Evolutionary conservation across 345 rosid species (phyloP).

Genomic region (Eucalyptus brandiana): DNA sequence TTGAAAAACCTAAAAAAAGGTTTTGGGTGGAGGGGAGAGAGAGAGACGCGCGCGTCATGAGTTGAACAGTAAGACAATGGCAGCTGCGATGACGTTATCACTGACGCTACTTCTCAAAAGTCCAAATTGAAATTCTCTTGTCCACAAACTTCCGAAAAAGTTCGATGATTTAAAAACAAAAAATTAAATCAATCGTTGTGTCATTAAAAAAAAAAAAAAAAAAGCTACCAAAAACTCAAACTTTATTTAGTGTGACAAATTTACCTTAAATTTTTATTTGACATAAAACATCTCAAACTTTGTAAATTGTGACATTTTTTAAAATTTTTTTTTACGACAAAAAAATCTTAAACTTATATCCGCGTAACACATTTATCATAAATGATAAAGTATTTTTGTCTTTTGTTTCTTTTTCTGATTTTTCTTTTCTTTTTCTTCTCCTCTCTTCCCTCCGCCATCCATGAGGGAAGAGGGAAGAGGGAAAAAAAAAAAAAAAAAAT

Average conservation of each 20-base stretch:
- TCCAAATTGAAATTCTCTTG: neutral
- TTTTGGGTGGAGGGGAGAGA: neutral
- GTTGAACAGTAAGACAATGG: neutral
- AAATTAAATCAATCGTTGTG: too few relatives aligned
- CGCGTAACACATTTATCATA: accelerated
- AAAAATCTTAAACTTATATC: accelerated
- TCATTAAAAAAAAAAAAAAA: accelerated
- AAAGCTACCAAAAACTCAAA: too few relatives aligned
- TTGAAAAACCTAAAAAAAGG: neutral
- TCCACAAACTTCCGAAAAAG: too few relatives aligned
- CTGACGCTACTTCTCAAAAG: neutral
- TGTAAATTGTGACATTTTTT: too few relatives aligned
- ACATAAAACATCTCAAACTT: too few relatives aligned
- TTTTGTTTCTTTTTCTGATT: too few relatives aligned
- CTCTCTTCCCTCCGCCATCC: too few relatives aligned
- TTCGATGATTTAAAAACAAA: neutral
- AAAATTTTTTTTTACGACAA: accelerated
- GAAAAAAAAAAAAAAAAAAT: too few relatives aligned
- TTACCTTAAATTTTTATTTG: too few relatives aligned
- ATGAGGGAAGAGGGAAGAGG: too few relatives aligned
- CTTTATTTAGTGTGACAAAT: too few relatives aligned
- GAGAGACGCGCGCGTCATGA: neutral
- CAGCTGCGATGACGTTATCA: neutral
- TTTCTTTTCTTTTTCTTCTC: too few relatives aligned
- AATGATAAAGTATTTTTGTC: accelerated